A percentile compares a stretch with the other conserved stretches of the same genome.
These are phyloP conservation scores for Hortiboletus flavorubellus DNA, from an alignment of 768 basidiomycete genomes.

Conservation along the genomic window DNA sequence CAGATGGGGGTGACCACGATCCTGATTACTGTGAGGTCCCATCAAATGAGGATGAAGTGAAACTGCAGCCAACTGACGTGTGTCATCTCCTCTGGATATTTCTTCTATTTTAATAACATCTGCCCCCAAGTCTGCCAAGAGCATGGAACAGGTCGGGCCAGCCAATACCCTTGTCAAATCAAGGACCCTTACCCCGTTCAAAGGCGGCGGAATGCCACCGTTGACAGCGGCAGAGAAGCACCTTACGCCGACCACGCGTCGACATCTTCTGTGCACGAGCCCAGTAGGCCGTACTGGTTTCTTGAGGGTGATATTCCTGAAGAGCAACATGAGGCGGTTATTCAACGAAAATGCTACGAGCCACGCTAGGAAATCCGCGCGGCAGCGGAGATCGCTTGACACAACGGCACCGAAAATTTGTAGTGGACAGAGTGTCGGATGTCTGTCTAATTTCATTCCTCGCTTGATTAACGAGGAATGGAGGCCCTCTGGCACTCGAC, in stretches of 20 bases:
- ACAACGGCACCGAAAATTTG: conserved; percentile 13
- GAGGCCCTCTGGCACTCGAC: conserved; percentile 22
- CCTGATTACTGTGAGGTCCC: conserved; percentile 37
- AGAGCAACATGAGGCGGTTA: conserved; percentile 5
- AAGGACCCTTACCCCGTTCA: conserved; percentile 77
- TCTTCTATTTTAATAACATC: conserved; percentile 95
- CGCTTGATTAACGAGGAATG: conserved; percentile 10
- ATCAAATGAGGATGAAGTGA: conserved; percentile 11
- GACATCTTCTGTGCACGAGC: background rate
- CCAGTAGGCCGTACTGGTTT: background rate
- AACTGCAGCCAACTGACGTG: conserved; percentile 46
- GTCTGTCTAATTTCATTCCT: conserved; percentile 14
- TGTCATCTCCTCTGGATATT: conserved; percentile 80
- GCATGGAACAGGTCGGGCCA: conserved; percentile 91
- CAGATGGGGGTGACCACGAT: conserved; percentile 63
- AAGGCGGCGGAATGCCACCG: conserved; percentile 67
- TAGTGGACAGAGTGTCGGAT: conserved; percentile 24
- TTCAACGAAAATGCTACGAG: too few relatives aligned
- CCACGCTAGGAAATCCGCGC: background rate
- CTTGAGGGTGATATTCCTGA: background rate
- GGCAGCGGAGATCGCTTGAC: background rate
- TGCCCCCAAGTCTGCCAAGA: conserved; percentile 88
- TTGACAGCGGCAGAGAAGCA: conserved; percentile 13
- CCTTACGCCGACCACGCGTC: conserved; percentile 2
- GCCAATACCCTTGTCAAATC: conserved; percentile 90